Evolutionary conservation across 1,139 yeast genomes (phyloP).

Genomic region (Geotrichum aggregatum): DNA sequence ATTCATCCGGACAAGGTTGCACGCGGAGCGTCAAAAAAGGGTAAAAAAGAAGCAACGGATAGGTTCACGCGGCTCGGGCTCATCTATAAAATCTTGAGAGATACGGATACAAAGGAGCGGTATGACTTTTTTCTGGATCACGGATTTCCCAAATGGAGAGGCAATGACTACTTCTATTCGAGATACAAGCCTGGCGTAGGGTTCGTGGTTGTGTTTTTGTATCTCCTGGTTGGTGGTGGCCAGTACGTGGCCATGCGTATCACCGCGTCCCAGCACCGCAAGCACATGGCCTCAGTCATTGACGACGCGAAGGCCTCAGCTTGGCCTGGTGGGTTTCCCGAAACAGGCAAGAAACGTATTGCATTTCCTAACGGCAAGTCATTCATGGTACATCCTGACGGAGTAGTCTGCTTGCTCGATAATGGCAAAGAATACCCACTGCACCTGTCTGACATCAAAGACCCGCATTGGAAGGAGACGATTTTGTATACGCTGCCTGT

Average conservation of each 20-base stretch:
- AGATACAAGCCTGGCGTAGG: constrained; percentile 51
- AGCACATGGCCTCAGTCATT: constrained; percentile 46
- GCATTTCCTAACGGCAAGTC: constrained; percentile 49
- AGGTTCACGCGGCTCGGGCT: constrained; percentile 71
- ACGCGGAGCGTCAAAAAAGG: constrained; percentile 52
- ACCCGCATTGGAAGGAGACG: constrained; percentile 55
- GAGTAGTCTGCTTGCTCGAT: constrained; percentile 62
- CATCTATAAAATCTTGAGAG: constrained; percentile 68
- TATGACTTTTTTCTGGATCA: constrained; percentile 79
- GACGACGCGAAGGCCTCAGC: constrained; percentile 44
- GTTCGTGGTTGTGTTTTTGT: constrained; percentile 50
- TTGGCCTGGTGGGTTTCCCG: constrained; percentile 42
- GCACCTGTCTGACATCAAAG: constrained; percentile 38
- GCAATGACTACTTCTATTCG: constrained; percentile 39
- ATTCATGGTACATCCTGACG: constrained; percentile 63
- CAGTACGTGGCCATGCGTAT: constrained; percentile 53
- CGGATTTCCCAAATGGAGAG: constrained; percentile 83
- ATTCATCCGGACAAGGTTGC: constrained; percentile 77
- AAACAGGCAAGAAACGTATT: constrained; percentile 36
- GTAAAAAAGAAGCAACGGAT: constrained; percentile 44
- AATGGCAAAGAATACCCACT: constrained; percentile 41
- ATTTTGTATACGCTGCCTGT: constrained; percentile 49
- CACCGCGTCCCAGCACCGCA: constrained; percentile 56
- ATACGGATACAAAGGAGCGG: constrained; percentile 55
- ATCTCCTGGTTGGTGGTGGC: constrained; percentile 49